Conservation (phyloP, 148 eudicot genomes). For the Camellia granthamiana region DNA sequence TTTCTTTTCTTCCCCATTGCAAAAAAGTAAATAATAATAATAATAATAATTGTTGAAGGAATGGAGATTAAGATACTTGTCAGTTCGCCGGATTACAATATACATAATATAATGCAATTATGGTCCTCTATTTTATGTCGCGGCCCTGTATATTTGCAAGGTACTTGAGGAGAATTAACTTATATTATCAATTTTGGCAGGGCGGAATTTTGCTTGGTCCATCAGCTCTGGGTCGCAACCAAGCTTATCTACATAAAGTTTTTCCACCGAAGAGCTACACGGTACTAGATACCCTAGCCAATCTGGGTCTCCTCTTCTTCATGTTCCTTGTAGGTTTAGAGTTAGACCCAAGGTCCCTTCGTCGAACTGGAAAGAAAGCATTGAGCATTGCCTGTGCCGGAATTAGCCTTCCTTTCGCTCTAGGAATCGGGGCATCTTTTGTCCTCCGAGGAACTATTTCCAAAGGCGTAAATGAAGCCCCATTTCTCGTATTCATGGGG, state of each 20-base stretch:
- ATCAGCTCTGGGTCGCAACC: constrained; percentile 39
- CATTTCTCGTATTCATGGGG: constrained; percentile 47
- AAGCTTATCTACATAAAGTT: constrained; percentile 17
- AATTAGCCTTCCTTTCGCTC: constrained; percentile 36
- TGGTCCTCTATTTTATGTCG: not conserved
- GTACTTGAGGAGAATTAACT: not conserved
- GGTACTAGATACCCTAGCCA: constrained; percentile 41
- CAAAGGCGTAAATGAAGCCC: constrained; percentile 23
- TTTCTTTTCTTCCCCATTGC: not conserved
- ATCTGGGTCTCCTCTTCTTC: constrained; percentile 42
- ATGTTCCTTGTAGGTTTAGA: constrained; percentile 43
- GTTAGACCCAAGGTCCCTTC: constrained; percentile 34
- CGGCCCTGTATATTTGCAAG: not conserved
- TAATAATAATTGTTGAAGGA: not conserved
- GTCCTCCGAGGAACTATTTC: constrained; percentile 27
- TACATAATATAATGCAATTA: not conserved
- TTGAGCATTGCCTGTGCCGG: constrained; percentile 41
- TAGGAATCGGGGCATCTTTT: constrained; percentile 37
- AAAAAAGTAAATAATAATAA: not conserved
- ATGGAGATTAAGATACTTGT: not conserved
- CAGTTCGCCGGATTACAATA: not conserved
- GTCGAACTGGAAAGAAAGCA: constrained; percentile 36
- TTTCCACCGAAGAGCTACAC: constrained; percentile 35
- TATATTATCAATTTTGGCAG: constrained; percentile 18
- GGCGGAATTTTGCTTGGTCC: constrained; percentile 49